phyloP scores from a whole-genome alignment of 805 yeast species.

The Candida vaughaniae region DNA sequence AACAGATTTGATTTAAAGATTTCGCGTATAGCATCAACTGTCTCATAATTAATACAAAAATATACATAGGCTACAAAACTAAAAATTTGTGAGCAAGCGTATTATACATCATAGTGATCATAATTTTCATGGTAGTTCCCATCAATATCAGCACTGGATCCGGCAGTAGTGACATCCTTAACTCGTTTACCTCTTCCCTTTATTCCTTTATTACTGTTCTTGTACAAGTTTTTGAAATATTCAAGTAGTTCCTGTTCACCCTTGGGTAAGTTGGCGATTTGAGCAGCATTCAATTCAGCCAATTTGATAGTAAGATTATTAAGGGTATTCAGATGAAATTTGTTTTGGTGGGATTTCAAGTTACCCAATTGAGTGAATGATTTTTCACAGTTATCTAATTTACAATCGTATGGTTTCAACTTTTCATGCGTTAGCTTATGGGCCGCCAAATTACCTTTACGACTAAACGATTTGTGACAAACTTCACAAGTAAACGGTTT shows the following conservation, averaged over 20 bases:
- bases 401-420: conserved; percentile 75
- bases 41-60: too few relatives aligned
- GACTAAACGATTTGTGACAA: conserved; percentile 76
- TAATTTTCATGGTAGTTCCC: conserved; percentile 1
- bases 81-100: too few relatives aligned
- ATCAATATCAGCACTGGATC: conserved; percentile 3
- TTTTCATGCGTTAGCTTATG: conserved; percentile 81
- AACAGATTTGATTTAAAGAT: too few relatives aligned
- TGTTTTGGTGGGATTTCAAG: conserved; percentile 89
- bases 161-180: conserved; percentile 1
- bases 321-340: conserved; percentile 76
- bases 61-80: too few relatives aligned
- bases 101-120: conserved; percentile 1
- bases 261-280: conserved; percentile 47
- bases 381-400: conserved; percentile 77
- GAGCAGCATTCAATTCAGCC: conserved; percentile 57
- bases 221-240: conserved; percentile 80
- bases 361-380: conserved; percentile 90
- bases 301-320: conserved; percentile 62
- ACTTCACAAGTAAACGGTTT: conserved; percentile 80
- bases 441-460: conserved; percentile 90
- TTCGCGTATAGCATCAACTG: too few relatives aligned
- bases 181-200: conserved; percentile 76
- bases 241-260: conserved; percentile 68
- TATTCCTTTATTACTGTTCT: conserved; percentile 87